Conservation (phyloP, 208 protist genomes). For the Trypanosoma melophagium region DNA sequence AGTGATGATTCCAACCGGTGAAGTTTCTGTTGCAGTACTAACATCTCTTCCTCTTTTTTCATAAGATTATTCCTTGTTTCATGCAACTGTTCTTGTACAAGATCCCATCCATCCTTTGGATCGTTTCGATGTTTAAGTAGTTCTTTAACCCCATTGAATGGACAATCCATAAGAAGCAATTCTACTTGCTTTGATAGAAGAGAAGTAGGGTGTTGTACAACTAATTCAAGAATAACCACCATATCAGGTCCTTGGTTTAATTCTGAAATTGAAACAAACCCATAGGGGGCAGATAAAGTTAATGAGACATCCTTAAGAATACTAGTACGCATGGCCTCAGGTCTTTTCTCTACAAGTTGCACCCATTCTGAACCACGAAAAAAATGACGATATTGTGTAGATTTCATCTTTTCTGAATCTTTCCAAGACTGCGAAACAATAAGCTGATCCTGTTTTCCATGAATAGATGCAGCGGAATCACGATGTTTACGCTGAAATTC, state of each 20-base stretch:
- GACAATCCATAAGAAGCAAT: slow-evolving; percentile 38
- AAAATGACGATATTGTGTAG: slow-evolving; percentile 46
- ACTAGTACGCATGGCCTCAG: slow-evolving; percentile 45
- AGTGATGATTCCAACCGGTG: slow-evolving; percentile 43
- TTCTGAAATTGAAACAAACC: slow-evolving; percentile 41
- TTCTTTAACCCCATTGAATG: slow-evolving; percentile 40
- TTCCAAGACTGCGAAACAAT: slow-evolving; percentile 3
- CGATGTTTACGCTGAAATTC: slow-evolving; percentile 18
- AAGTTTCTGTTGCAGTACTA: slow-evolving; percentile 26
- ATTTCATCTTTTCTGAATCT: slow-evolving; percentile 19
- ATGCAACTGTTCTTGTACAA: slow-evolving; percentile 16
- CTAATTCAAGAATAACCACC: slow-evolving; percentile 47
- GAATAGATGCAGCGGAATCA: neutral
- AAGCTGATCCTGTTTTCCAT: neutral
- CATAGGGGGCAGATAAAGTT: slow-evolving; percentile 40
- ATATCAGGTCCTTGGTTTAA: slow-evolving; percentile 34
- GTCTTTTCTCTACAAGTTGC: slow-evolving; percentile 22
- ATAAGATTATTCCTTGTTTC: slow-evolving; percentile 23
- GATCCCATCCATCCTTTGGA: slow-evolving; percentile 28
- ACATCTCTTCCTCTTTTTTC: slow-evolving; percentile 30
- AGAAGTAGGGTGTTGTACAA: slow-evolving; percentile 41
- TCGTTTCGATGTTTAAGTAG: slow-evolving; percentile 29
- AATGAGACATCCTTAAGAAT: slow-evolving; percentile 49
- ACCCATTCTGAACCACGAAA: slow-evolving; percentile 46
- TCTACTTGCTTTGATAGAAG: slow-evolving; percentile 44